Percentiles rank a stretch among this genome's conserved stretches.
These are phyloP conservation scores for Chloranthus sessilifolius DNA, from an alignment of 164 flowering plant species.

Conservation along the genomic window DNA sequence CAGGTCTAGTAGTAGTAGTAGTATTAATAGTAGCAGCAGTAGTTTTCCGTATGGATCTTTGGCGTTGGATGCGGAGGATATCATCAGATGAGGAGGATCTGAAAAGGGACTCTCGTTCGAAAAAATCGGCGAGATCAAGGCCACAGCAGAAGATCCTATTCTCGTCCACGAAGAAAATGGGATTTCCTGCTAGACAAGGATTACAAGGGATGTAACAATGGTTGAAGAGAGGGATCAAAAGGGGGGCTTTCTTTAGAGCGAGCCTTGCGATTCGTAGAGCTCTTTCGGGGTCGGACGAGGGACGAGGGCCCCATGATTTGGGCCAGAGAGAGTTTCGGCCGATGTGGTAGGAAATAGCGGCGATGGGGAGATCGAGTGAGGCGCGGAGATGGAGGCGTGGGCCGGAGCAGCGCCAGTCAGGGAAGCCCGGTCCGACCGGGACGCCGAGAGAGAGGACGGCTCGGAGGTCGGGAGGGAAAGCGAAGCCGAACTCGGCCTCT, in stretches of 20 bases:
- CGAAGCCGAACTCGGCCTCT: constrained; percentile 89
- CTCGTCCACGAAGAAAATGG: constrained; percentile 87
- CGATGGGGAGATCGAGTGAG: constrained; percentile 75
- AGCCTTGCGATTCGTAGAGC: constrained; percentile 66
- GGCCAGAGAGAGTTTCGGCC: constrained; percentile 76
- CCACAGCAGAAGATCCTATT: constrained; percentile 72
- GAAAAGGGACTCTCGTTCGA: constrained; percentile 62
- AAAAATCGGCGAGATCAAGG: constrained; percentile 78
- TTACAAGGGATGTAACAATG: constrained; percentile 91
- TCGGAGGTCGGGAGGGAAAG: constrained; percentile 86
- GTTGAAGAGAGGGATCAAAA: constrained; percentile 74
- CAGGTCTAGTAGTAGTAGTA: constrained; percentile 3
- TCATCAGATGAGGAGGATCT: constrained; percentile 15
- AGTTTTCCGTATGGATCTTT: too few species aligned
- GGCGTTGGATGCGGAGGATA: too few species aligned
- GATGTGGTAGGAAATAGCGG: constrained; percentile 77
- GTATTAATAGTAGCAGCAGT: too few species aligned
- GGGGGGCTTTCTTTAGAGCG: constrained; percentile 71
- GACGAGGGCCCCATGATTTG: constrained; percentile 83
- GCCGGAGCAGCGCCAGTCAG: constrained; percentile 74
- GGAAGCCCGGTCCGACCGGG: constrained; percentile 86
- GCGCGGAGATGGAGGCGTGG: constrained; percentile 64
- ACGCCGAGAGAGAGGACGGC: constrained; percentile 79
- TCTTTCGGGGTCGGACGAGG: constrained; percentile 76
- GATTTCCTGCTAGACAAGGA: constrained; percentile 85